Evolutionary conservation across 2,329 filamentous ascomycete genomes (phyloP), one percentile per base, ranked within the genome.

Genomic region (Colletotrichum tamarilloi): DNA sequence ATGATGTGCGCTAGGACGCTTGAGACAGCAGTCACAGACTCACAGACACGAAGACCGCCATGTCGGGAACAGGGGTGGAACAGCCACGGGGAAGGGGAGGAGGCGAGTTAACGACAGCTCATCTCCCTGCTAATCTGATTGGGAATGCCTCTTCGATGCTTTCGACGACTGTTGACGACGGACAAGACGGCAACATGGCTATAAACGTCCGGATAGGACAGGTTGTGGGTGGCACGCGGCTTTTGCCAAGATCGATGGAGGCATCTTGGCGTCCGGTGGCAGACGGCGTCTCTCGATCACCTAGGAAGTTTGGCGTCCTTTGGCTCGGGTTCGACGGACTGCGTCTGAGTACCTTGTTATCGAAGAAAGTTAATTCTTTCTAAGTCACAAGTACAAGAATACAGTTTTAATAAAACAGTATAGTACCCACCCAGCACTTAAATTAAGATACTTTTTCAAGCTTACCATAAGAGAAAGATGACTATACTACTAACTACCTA

Each of bases 241-340:
- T 68, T 28, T 24, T 46, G 66, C 70, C 70, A 64, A 73, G 70
- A 53, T 63, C 46, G 24, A 30, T 56, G 67, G 53, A 46, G 70
- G 56, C 19, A 24, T 56, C 66, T 69, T 72, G 70, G 70, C 70
- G 59, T n/a, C 59, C 30, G 55, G 59, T 46, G 66, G 55, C 53
- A 46, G 60, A 66, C 30, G 49, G 19, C 14, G 62, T 38, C 14
- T 58, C n/a, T 26, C n/a, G 12, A n/a, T 12, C 35, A 42, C 59
- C 16, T 22, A 32, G 38, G 49, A 26, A 22, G 22, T 30, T n/a
- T 22, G 6, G 42, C 22, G 28, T 52, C 19, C 49, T 52, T 19
- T 32, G 26, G 26, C 26, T 24, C 26, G 52, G 49, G 6, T 19
- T 35, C 24, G 35, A 46, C 26, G 32, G n/a, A 62, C n/a, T 35